phyloP scores from a whole-genome alignment of 83 land plant species.

The Picea engelmannii region DNA sequence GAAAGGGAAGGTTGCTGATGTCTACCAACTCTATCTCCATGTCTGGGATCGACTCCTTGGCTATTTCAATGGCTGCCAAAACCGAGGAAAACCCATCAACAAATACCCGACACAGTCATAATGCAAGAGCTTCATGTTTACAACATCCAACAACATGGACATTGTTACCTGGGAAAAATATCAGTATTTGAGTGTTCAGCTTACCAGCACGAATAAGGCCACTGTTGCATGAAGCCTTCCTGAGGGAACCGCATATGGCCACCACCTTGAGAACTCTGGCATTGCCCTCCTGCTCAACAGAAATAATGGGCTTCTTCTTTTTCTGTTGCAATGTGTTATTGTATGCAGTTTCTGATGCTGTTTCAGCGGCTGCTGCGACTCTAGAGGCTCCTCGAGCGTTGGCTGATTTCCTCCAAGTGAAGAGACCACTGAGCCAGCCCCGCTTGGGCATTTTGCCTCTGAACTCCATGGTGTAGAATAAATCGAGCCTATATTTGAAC shows the following conservation, averaged over 20 bases:
- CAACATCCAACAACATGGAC: too few species aligned
- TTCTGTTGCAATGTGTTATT: not conserved
- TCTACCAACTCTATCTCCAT: slow-evolving; percentile 68
- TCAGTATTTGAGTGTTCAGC: too few species aligned
- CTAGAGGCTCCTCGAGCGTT: too few species aligned
- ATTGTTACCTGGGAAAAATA: too few species aligned
- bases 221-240: slow-evolving; percentile 58
- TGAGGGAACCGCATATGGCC: slow-evolving; percentile 74
- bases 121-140: too few species aligned
- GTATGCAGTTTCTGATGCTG: too few species aligned
- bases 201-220: slow-evolving; percentile 67
- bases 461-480: too few species aligned
- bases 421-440: too few species aligned
- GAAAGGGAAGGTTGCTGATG: slow-evolving; percentile 55
- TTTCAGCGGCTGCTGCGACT: too few species aligned
- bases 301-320: not conserved
- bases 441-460: too few species aligned
- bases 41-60: slow-evolving; percentile 48
- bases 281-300: not conserved
- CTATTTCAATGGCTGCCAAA: slow-evolving; percentile 56
- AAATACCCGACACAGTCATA: not conserved
- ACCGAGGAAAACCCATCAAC: not conserved
- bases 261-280: slow-evolving; percentile 28
- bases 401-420: too few species aligned
- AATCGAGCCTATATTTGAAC: too few species aligned